These are phyloP conservation scores for Escallonia rubra DNA, from an alignment of 129 eudicot species.

Conservation along the genomic window DNA sequence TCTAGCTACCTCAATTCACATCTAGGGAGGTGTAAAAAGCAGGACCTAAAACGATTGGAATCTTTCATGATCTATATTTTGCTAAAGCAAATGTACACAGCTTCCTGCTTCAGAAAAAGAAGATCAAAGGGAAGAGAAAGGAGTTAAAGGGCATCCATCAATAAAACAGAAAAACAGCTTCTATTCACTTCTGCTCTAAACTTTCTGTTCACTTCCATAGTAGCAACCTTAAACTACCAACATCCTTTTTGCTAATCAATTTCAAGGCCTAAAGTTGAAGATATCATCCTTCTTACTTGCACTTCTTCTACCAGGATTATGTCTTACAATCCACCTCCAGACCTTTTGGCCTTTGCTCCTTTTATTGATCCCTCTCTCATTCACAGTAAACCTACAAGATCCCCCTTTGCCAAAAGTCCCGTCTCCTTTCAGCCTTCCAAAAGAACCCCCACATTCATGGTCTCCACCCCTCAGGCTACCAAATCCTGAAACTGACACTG, in stretches of 20 bases:
- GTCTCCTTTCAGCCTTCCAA: constrained; percentile 10
- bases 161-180: background rate
- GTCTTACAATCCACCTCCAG: constrained; percentile 84
- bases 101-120: too few species aligned
- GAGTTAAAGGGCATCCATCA: background rate
- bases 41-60: too few species aligned
- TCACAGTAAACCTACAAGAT: constrained; percentile 56
- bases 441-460: background rate
- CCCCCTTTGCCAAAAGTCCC: constrained; percentile 33
- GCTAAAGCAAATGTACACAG: too few species aligned
- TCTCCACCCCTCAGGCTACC: constrained; percentile 1
- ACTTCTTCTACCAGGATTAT: constrained; percentile 38
- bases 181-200: background rate
- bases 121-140: background rate
- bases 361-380: constrained; percentile 59
- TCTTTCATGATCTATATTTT: too few species aligned
- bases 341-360: constrained; percentile 61
- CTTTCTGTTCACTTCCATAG: background rate
- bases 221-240: background rate
- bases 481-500: constrained; percentile 27
- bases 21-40: too few species aligned
- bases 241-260: constrained; percentile 4
- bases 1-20: too few species aligned
- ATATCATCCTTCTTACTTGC: constrained; percentile 46
- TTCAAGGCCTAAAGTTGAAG: constrained; percentile 31